A percentile compares a stretch with the other conserved stretches of the same genome.
Conservation (phyloP, 2,329 filamentous ascomycete species). For the Fonsecaea erecta region DNA sequence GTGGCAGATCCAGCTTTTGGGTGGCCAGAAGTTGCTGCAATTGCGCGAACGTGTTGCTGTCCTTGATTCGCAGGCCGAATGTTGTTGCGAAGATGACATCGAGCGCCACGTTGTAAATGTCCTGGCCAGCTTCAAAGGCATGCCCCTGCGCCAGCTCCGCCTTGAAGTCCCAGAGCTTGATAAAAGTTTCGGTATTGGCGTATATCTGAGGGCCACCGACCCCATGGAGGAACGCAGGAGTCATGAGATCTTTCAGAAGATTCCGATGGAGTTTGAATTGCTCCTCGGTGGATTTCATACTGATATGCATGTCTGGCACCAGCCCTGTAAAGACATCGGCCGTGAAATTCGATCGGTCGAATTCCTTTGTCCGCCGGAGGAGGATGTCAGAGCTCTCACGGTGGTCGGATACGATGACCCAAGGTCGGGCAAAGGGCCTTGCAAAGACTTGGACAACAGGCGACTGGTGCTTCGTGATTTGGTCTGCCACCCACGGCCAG, state of each 20-base stretch:
- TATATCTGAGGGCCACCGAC: constrained; percentile 41
- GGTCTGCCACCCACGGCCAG: constrained; percentile 14
- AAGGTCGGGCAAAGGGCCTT: constrained; percentile 50
- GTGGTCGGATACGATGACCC: constrained; percentile 47
- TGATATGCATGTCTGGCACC: constrained; percentile 11
- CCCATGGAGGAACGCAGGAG: constrained; percentile 38
- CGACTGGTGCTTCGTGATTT: constrained; percentile 41
- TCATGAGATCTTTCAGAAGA: constrained; percentile 27
- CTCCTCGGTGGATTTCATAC: constrained; percentile 6
- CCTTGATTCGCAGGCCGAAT: constrained; percentile 44
- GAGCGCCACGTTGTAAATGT: constrained; percentile 45
- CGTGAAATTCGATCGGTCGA: constrained; percentile 22
- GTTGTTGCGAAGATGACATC: constrained; percentile 49
- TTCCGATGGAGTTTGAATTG: constrained; percentile 15
- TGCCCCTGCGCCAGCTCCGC: constrained; percentile 38
- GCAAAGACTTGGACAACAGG: constrained; percentile 57
- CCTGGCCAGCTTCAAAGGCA: constrained; percentile 44
- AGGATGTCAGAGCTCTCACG: constrained; percentile 35
- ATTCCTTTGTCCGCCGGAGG: constrained; percentile 33
- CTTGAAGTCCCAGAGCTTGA: constrained; percentile 43
- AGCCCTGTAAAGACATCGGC: constrained; percentile 9
- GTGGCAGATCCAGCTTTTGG: constrained; percentile 1
- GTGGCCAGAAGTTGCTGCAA: constrained; percentile 29
- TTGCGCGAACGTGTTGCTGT: constrained; percentile 36
- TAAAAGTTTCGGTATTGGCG: constrained; percentile 32